phyloP scores from a whole-genome alignment of 1,284 basidiomycete genomes.

The Sporisorium iseilematis-ciliati region DNA sequence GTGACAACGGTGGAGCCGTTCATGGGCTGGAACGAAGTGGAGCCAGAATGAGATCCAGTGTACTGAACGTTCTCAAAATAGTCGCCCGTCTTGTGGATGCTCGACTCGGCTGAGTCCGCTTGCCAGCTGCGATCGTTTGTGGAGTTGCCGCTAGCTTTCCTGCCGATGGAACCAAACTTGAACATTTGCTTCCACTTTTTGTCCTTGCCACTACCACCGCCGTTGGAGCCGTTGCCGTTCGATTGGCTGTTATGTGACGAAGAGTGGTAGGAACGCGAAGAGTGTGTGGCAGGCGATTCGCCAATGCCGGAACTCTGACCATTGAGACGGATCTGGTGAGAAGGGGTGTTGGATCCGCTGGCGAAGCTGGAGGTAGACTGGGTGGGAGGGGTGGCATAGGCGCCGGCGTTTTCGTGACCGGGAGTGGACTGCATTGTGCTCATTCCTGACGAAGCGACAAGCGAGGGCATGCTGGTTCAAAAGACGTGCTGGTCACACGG shows the following conservation, averaged over 20 bases:
- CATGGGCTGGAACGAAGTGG: slow-evolving; percentile 56
- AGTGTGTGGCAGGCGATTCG: slow-evolving; percentile 38
- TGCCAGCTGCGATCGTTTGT: slow-evolving; percentile 38
- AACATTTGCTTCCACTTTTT: slow-evolving; percentile 68
- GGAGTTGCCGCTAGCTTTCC: slow-evolving; percentile 42
- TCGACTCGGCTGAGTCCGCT: slow-evolving; percentile 30
- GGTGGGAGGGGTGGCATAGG: slow-evolving; percentile 44
- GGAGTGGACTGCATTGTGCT: slow-evolving; percentile 39
- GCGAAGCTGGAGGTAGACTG: slow-evolving; percentile 45
- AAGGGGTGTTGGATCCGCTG: slow-evolving; percentile 45
- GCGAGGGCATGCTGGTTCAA: slow-evolving; percentile 28
- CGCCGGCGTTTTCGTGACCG: slow-evolving; percentile 33
- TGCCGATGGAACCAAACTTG: slow-evolving; percentile 63
- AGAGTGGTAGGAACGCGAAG: slow-evolving; percentile 25
- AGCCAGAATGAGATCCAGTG: slow-evolving; percentile 28
- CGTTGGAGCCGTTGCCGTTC: slow-evolving; percentile 26
- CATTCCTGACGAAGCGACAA: slow-evolving; percentile 33
- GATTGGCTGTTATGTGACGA: slow-evolving; percentile 17
- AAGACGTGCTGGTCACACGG: neutral
- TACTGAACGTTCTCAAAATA: slow-evolving; percentile 34
- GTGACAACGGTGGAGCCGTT: slow-evolving; percentile 58
- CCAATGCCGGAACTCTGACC: slow-evolving; percentile 42
- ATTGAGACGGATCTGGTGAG: slow-evolving; percentile 24
- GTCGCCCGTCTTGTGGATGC: slow-evolving; percentile 27
- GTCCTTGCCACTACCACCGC: slow-evolving; percentile 49